Base-by-base conservation (phyloP, 148 eudicot species). In the Euryodendron excelsum region DNA sequence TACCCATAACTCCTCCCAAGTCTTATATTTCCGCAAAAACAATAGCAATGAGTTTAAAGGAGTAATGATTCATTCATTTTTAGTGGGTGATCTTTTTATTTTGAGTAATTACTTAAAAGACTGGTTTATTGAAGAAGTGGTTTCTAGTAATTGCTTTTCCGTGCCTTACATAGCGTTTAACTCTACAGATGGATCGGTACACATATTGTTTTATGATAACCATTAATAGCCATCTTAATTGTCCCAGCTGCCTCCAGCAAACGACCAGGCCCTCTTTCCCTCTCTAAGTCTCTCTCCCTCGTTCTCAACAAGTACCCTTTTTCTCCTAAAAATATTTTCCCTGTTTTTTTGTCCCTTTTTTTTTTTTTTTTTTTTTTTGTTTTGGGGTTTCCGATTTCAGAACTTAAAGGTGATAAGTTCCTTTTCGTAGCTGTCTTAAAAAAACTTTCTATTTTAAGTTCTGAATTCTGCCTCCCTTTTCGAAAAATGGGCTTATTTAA, bases 201-300 rank as follows among this genome's bases (percentile, higher is more conserved):
- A 34, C 28, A 41, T 6, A 41, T 68, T 37, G 50, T 41, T 21
- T 39, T 11, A 39, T 23, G 12, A 39, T 47, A 4, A n/a, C 50
- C 72, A 41, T 11, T 37, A 67, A 67, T 37, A 7, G 28, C 25
- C 69, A 39, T 67, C 14, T 68, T 68, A 68, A 23, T 68, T 68
- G 45, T 68, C 50, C 52, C 72, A 68, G 36, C 69, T 65, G 44
- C 25, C 69, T 33, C 36, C 69, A 65, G n/a, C 37, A 15, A 30
- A 11, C 18, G 69, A 65, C 44, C 27, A 65, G 45, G 69, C 31
- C 37, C 31, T n/a, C 20, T 39, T 41, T 65, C 69, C 33, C 69
- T 65, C 9, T 20, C 10, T 34, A n/a, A 4, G 5, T 41, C 72
- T 68, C 28, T 68, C 9, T 68, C 30, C 37, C 10, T 65, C 70